phyloP scores from a whole-genome alignment of 2,329 filamentous ascomycete species.

The Scedosporium minutisporum region DNA sequence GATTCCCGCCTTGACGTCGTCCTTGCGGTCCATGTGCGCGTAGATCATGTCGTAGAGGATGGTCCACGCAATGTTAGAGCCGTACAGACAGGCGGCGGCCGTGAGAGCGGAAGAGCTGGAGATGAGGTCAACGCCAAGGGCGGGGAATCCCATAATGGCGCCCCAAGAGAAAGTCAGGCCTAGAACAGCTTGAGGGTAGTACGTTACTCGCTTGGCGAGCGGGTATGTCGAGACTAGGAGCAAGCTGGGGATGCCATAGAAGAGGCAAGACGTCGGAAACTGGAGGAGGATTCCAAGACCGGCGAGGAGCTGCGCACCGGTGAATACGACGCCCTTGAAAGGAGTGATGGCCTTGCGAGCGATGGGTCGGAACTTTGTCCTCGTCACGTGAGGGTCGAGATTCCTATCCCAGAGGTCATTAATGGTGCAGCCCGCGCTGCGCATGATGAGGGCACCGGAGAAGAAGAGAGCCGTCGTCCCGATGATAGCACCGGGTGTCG shows the following conservation, averaged over 20 bases:
- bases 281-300: constrained; percentile 68
- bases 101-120: constrained; percentile 50
- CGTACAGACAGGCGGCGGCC: constrained; percentile 61
- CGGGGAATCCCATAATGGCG: constrained; percentile 78
- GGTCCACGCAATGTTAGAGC: constrained; percentile 77
- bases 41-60: constrained; percentile 90
- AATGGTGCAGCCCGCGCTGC: constrained; percentile 78
- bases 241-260: constrained; percentile 68
- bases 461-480: constrained; percentile 62
- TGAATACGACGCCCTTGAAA: constrained; percentile 61
- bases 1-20: constrained; percentile 78
- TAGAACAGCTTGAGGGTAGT: constrained; percentile 78
- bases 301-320: constrained; percentile 61
- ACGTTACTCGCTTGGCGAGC: constrained; percentile 73
- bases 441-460: constrained; percentile 72
- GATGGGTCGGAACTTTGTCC: constrained; percentile 71
- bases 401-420: constrained; percentile 89
- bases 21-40: constrained; percentile 82
- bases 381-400: constrained; percentile 68
- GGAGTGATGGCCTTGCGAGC: constrained; percentile 69
- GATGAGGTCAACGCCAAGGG: constrained; percentile 68
- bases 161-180: constrained; percentile 86
- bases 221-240: constrained; percentile 68
- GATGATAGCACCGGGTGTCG: constrained; percentile 50
- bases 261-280: constrained; percentile 64